Percentiles rank a stretch among this genome's conserved stretches.
phyloP scores from a whole-genome alignment of 2,329 filamentous ascomycete species.

The Cytospora piceicola region DNA sequence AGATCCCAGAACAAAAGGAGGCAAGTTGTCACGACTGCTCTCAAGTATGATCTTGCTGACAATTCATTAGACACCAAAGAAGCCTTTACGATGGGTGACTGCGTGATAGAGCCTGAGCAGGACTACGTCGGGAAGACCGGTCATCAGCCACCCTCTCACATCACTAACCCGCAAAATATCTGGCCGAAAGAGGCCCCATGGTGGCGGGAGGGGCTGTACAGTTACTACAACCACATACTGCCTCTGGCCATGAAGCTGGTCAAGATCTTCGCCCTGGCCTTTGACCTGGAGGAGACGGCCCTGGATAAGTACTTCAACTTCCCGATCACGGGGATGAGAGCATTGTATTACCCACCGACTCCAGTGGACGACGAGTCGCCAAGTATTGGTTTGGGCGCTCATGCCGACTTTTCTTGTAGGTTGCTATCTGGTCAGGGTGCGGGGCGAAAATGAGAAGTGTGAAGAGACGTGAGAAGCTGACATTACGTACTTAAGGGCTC shows the following conservation, averaged over 20 bases:
- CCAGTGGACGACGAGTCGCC: conserved; percentile 34
- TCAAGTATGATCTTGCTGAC: not conserved
- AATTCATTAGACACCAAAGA: conserved; percentile 37
- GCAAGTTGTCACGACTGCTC: conserved; percentile 28
- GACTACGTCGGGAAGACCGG: conserved; percentile 38
- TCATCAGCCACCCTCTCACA: conserved; percentile 34
- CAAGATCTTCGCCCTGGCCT: conserved; percentile 44
- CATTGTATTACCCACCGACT: conserved; percentile 45
- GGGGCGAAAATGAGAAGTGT: too few relatives aligned
- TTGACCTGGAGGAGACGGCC: conserved; percentile 43
- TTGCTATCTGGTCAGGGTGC: not conserved
- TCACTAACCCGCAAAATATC: conserved; percentile 40
- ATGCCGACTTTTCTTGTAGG: conserved; percentile 46
- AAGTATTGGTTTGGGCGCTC: conserved; percentile 45
- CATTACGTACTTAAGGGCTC: conserved; percentile 35
- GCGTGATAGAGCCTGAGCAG: conserved; percentile 43
- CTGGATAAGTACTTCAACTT: conserved; percentile 44
- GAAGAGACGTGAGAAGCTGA: not conserved
- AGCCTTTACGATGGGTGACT: conserved; percentile 45
- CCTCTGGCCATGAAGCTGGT: conserved; percentile 41
- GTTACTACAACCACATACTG: conserved; percentile 40
- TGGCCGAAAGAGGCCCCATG: conserved; percentile 41
- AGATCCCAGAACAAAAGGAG: conserved; percentile 39
- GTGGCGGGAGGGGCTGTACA: conserved; percentile 42
- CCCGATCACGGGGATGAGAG: conserved; percentile 47